Conservation (phyloP, 805 yeast genomes). For the Alloascoidea africana region DNA sequence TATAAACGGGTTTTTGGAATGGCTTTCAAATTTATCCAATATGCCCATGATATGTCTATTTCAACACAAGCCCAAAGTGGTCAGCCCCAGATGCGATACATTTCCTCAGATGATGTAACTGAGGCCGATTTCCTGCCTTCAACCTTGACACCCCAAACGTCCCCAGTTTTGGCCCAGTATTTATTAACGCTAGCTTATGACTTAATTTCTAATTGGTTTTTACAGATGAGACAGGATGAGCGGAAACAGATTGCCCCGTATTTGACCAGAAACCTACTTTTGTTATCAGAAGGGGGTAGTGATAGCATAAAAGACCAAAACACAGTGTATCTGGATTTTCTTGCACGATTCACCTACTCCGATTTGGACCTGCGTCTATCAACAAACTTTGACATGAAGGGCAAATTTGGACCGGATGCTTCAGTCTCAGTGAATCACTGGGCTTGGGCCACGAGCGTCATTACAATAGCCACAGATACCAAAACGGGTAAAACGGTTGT, state of each 20-base stretch:
- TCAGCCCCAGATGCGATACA: not conserved
- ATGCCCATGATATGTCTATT: slow-evolving; percentile 32
- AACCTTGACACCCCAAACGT: slow-evolving; percentile 26
- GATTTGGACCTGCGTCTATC: slow-evolving; percentile 39
- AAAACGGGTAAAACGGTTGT: slow-evolving; percentile 35
- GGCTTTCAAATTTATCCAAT: slow-evolving; percentile 66
- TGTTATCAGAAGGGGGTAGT: slow-evolving; percentile 22
- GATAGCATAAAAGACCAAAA: slow-evolving; percentile 32
- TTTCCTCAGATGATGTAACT: slow-evolving; percentile 25
- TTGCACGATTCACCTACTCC: slow-evolving; percentile 50
- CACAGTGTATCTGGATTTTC: slow-evolving; percentile 50
- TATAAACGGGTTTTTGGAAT: slow-evolving; percentile 71
- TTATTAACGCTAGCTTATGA: slow-evolving; percentile 47
- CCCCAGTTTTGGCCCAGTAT: slow-evolving; percentile 43
- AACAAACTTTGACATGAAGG: slow-evolving; percentile 9
- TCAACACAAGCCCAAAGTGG: not conserved
- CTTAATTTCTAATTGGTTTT: slow-evolving; percentile 58
- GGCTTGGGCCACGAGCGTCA: slow-evolving; percentile 43
- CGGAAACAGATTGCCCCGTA: slow-evolving; percentile 48
- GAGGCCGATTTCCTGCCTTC: slow-evolving; percentile 40
- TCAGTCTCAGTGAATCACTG: slow-evolving; percentile 27
- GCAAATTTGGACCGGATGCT: slow-evolving; percentile 9
- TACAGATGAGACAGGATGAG: slow-evolving; percentile 43
- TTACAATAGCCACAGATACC: slow-evolving; percentile 39
- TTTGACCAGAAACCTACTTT: slow-evolving; percentile 38